Conservation (phyloP, 805 yeast species). For the Komagataella populi region DNA sequence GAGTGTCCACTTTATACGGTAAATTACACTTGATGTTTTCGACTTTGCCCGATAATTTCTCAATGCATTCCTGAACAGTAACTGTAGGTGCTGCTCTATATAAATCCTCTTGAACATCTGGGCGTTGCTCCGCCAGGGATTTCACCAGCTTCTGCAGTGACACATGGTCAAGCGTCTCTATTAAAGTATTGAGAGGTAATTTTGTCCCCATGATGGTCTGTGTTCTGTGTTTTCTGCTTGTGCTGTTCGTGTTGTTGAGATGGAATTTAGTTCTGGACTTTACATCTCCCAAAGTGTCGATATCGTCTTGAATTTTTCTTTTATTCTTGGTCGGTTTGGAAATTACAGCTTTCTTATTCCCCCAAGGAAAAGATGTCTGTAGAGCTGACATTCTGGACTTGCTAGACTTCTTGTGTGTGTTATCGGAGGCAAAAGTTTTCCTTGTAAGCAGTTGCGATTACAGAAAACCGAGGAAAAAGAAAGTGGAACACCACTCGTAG, state of each 20-base stretch:
- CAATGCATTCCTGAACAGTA: constrained; percentile 35
- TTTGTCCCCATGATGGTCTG: constrained; percentile 1
- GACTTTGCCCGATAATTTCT: constrained; percentile 31
- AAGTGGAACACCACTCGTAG: background rate
- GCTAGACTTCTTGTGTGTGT: background rate
- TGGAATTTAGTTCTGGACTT: background rate
- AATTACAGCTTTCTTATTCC: background rate
- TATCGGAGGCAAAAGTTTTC: background rate
- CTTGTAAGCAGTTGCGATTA: background rate
- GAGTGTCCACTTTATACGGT: constrained; percentile 66
- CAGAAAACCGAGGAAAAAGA: background rate
- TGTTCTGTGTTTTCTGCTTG: background rate
- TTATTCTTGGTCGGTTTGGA: background rate
- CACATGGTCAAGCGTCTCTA: constrained; percentile 53
- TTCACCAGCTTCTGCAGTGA: constrained; percentile 39
- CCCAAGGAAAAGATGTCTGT: background rate
- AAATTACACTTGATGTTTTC: constrained; percentile 30
- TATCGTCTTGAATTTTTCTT: background rate
- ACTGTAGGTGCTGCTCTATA: constrained; percentile 43
- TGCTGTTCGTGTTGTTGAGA: background rate
- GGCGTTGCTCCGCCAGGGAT: constrained; percentile 42
- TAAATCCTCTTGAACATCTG: constrained; percentile 43
- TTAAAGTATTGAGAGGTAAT: constrained; percentile 47
- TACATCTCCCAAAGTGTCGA: background rate
- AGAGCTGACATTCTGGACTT: background rate